Base-by-base conservation (phyloP, 805 yeast genomes). In the Ogataea henricii region DNA sequence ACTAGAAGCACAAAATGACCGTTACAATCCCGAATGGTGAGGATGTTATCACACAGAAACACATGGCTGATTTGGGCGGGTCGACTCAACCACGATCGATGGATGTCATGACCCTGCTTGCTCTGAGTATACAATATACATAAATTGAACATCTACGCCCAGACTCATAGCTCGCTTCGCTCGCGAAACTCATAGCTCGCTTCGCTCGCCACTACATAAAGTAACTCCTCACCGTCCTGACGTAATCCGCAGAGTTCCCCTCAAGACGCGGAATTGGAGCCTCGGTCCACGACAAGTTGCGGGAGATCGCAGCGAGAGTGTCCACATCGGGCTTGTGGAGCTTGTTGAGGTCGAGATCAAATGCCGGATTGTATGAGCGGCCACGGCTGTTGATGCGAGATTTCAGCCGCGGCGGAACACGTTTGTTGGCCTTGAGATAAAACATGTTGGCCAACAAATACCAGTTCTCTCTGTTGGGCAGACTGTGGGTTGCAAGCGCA, bases 361-460 rank as follows among this genome's bases (percentile, higher is more conserved):
- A 46, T 14, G 35, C 33, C 2, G 35, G 23, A 21, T 45, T 26
- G 18, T 44, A 27, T 16, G 16, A 6, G 14, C 35, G 46, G 2
- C 49, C 52, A 8, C 42, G 36, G 21, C 21, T 13, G 7, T 36
- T 27, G 14, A 51, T 9, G 12, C 14, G 26, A 7, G 23, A 3
- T 26, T 34, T 48, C 20, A 43, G 32, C 4, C 21, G 6, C 12
- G 17, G 17, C 12, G 34, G 18, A 4, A 46, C 29, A 2, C 22
- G 13, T 20, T 32, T 37, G 14, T 35, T 32, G 4, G 48, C 20
- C 23, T 33, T 35, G 17, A 32, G 32, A 33, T 51, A 46, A 23
- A 45, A 32, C 26, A 41, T 48, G 23, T 40, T 48, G 16, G 46
- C 48, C 27, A 51, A 32, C 12, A 48, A 21, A 36, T 45, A 25